phyloP scores from a whole-genome alignment of 192 early-diverging fungal species.

The Gigaspora rosea region DNA sequence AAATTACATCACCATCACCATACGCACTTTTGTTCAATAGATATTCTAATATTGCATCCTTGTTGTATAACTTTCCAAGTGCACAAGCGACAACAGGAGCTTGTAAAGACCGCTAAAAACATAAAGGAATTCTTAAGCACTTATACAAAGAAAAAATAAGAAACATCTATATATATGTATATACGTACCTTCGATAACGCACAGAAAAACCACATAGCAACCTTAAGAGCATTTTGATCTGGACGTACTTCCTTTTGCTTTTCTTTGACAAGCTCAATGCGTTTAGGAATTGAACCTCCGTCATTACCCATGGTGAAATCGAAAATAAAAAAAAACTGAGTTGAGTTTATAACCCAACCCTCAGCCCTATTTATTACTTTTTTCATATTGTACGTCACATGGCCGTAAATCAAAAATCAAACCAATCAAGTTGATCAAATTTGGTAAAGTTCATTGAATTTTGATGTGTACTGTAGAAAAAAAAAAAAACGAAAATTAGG shows the following conservation, averaged over 20 bases:
- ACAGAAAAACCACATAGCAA: constrained; percentile 73
- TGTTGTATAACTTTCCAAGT: constrained; percentile 84
- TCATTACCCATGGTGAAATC: constrained; percentile 68
- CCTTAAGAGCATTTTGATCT: constrained; percentile 64
- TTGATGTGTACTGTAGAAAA: no score
- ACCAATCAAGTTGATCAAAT: no score
- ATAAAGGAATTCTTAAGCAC: neutral
- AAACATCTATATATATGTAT: neutral
- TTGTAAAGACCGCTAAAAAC: constrained; percentile 48
- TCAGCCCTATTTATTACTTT: no score
- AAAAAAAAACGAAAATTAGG: no score
- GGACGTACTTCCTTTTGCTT: constrained; percentile 65
- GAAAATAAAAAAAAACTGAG: no score
- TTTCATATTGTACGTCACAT: no score
- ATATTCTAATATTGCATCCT: constrained; percentile 75
- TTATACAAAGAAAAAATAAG: neutral
- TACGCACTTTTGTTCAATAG: constrained; percentile 69
- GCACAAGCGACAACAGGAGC: constrained; percentile 67
- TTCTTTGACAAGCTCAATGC: constrained; percentile 84
- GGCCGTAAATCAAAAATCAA: no score
- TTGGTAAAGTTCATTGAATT: no score
- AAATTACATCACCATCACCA: constrained; percentile 79
- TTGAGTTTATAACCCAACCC: no score
- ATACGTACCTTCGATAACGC: constrained; percentile 70
- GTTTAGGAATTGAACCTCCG: constrained; percentile 86